Base-by-base conservation (phyloP, 495 filamentous ascomycete genomes). In the Pyronema domesticum region DNA sequence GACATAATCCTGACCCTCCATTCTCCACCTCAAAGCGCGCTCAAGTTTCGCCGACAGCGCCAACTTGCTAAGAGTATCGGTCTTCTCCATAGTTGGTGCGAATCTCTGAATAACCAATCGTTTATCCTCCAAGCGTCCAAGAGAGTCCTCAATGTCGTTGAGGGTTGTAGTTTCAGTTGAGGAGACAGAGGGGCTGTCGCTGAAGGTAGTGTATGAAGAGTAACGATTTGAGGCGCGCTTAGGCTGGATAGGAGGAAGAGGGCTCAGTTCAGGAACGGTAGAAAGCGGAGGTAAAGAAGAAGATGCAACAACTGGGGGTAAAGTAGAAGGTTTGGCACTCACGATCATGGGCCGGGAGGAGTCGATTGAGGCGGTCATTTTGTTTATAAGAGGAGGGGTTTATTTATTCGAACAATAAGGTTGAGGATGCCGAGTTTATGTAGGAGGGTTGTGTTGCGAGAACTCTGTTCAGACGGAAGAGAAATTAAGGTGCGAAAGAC, bases 31-130 rank as follows among this genome's bases (percentile, higher is more conserved):
- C 37, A 98, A 78, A 10, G 91, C 91, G 39, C 91, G 81, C 66
- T 98, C 91, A 40, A 96, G 76, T 70, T 95, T 96, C 39, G 91
- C 89, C 44, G 88, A 83, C 42, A 96, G 75, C 33, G 89, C 89
- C 54, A 96, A 72, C 70, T 95, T 94, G 69, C 80, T 85, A 63
- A 95, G 68, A 67, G 85, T 83, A 57, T 85, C 85, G 48, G 73
- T 80, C 75, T 96, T 95, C 69, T 94, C 80, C 37, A 78, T 73
- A 55, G 74, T 84, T 18, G 87, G 80, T 46, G 81, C 76, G 65
- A 94, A 95, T 56, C 91, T 83, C 71, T 98, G 91, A 56, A 80
- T 74, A 57, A 76, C 71, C 34, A 95, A 78, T 30, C 81, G 84
- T 67, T 86, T 86, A 74, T 94, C 89, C 67, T 95, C 87, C 60